phyloP scores from a whole-genome alignment of 1,284 basidiomycete genomes.

The Hymenochaete sp. region DNA sequence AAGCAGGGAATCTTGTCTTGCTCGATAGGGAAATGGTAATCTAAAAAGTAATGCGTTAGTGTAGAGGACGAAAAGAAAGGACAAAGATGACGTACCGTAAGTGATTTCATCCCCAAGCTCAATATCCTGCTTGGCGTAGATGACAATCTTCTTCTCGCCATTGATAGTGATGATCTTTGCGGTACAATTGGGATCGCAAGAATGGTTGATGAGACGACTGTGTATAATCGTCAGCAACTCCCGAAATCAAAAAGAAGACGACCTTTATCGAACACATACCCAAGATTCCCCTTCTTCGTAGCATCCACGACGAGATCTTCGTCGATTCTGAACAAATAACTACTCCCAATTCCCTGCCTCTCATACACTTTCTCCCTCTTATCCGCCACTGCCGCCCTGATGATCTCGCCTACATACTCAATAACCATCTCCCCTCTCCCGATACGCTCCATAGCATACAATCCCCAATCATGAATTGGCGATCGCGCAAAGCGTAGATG shows the following conservation, averaged over 20 bases:
- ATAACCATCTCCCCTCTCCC: slow-evolving; percentile 97
- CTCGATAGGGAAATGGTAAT: slow-evolving; percentile 91
- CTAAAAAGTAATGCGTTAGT: slow-evolving; percentile 32
- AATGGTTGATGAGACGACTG: slow-evolving; percentile 93
- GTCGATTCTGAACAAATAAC: slow-evolving; percentile 90
- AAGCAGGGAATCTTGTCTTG: slow-evolving; percentile 88
- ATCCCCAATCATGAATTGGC: slow-evolving; percentile 96
- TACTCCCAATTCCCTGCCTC: slow-evolving; percentile 89
- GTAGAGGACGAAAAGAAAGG: slow-evolving; percentile 3
- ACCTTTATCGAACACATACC: slow-evolving; percentile 44
- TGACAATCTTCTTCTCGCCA: slow-evolving; percentile 98
- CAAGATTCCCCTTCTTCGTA: slow-evolving; percentile 96
- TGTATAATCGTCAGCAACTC: slow-evolving; percentile 13
- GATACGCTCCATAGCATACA: slow-evolving; percentile 94
- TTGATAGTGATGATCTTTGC: slow-evolving; percentile 99
- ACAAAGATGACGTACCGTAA: slow-evolving; percentile 52
- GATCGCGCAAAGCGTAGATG: slow-evolving; percentile 92
- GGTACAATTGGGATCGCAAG: slow-evolving; percentile 94
- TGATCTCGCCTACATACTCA: slow-evolving; percentile 98
- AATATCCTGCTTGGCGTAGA: slow-evolving; percentile 94
- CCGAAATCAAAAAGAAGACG: slow-evolving; percentile 8
- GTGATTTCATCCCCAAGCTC: slow-evolving; percentile 93
- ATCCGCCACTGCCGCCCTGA: slow-evolving; percentile 92
- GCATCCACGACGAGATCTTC: slow-evolving; percentile 94
- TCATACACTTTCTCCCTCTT: slow-evolving; percentile 96